Evolutionary conservation across 2,329 filamentous ascomycete species (phyloP).

Genomic region (Cryphonectria carpinicola): DNA sequence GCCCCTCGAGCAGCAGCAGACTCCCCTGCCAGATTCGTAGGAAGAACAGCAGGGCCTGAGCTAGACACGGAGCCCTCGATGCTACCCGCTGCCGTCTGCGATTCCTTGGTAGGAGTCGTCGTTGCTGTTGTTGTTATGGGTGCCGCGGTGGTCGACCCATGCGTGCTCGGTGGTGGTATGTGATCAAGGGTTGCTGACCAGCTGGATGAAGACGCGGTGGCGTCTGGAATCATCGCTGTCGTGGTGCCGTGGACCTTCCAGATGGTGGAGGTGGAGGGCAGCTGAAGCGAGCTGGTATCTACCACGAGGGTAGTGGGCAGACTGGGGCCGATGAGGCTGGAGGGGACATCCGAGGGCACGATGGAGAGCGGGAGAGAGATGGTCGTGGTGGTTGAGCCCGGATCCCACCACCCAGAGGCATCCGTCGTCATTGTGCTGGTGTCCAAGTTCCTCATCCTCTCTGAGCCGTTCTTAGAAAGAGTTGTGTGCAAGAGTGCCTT

Average conservation of each 20-base stretch:
- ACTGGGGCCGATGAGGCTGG: slow-evolving; percentile 14
- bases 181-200: not conserved
- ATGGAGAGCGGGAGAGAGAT: slow-evolving; percentile 19
- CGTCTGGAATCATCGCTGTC: not conserved
- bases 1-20: not conserved
- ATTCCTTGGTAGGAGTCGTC: not conserved
- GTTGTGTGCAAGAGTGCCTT: not conserved
- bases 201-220: slow-evolving; percentile 1
- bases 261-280: slow-evolving; percentile 2
- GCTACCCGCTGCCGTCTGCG: not conserved
- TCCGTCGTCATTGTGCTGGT: not conserved
- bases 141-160: not conserved
- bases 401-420: not conserved
- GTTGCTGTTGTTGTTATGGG: not conserved
- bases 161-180: not conserved
- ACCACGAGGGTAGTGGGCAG: slow-evolving; percentile 21
- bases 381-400: not conserved
- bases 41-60: not conserved
- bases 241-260: not conserved
- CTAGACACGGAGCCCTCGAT: not conserved
- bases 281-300: slow-evolving; percentile 12
- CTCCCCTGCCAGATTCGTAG: not conserved
- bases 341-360: slow-evolving; percentile 23
- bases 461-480: not conserved
- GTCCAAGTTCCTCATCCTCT: not conserved